Conservation (phyloP, 805 yeast genomes). For the Diddensiella caesifluorescens region DNA sequence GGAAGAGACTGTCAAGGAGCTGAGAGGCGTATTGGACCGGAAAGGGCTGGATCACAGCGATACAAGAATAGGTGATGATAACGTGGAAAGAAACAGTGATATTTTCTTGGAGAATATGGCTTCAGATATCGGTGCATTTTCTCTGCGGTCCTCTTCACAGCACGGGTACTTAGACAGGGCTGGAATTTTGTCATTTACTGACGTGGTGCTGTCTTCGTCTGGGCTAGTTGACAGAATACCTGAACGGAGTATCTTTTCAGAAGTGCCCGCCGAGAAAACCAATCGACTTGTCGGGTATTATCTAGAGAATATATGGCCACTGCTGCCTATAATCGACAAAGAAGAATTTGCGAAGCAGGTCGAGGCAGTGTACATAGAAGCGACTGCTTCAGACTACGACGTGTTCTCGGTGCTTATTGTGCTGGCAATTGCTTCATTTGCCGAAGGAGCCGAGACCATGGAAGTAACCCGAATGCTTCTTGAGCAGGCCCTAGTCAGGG, state of each 20-base stretch:
- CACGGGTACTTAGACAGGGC: slow-evolving; percentile 10
- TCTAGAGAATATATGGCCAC: slow-evolving; percentile 8
- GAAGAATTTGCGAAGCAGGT: slow-evolving; percentile 6
- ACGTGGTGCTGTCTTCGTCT: slow-evolving; percentile 8
- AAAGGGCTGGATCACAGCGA: not conserved
- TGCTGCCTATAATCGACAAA: slow-evolving; percentile 6
- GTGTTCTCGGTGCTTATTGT: slow-evolving; percentile 10
- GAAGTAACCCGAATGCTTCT: slow-evolving; percentile 1
- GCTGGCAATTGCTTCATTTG: slow-evolving; percentile 7
- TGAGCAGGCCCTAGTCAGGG: slow-evolving; percentile 4
- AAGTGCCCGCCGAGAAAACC: too few relatives aligned
- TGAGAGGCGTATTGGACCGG: slow-evolving; percentile 2
- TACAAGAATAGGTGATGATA: not conserved
- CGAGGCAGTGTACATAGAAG: slow-evolving; percentile 2
- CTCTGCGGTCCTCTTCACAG: slow-evolving; percentile 12
- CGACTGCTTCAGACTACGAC: slow-evolving; percentile 4
- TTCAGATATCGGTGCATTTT: slow-evolving; percentile 12
- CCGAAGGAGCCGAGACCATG: slow-evolving; percentile 1
- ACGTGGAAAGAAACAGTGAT: not conserved
- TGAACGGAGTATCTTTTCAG: not conserved
- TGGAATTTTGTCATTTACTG: slow-evolving; percentile 10
- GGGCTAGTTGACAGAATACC: not conserved
- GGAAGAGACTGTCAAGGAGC: slow-evolving; percentile 7
- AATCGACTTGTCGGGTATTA: slow-evolving; percentile 7
- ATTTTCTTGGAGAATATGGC: slow-evolving; percentile 9